Percentiles rank a stretch among this genome's conserved stretches.
Evolutionary conservation across 2,329 filamentous ascomycete genomes (phyloP).

Genomic region (Curvularia eragrostidis): DNA sequence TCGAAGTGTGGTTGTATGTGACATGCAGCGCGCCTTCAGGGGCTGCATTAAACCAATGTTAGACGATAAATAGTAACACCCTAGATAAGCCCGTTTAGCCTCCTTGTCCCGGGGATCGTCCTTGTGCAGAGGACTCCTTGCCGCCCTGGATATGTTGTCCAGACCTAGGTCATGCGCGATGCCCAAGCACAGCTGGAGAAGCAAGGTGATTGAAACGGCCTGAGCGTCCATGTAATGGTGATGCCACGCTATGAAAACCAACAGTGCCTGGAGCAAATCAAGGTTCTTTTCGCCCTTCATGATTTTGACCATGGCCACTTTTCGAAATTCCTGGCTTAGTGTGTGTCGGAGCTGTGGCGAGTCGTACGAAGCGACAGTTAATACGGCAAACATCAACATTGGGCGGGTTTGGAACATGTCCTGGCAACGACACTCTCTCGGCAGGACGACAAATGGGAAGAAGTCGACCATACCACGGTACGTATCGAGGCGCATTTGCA

Average conservation of each 20-base stretch:
- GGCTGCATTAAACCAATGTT: conserved; percentile 38
- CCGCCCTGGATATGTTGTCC: conserved; percentile 32
- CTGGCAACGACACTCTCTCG: conserved; percentile 36
- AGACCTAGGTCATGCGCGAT: conserved; percentile 43
- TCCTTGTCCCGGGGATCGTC: conserved; percentile 37
- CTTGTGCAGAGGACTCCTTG: conserved; percentile 29
- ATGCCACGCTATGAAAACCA: conserved; percentile 49
- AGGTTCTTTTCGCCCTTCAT: conserved; percentile 48
- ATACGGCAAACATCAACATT: conserved; percentile 44
- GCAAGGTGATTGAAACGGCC: conserved; percentile 43
- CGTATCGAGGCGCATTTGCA: conserved; percentile 43
- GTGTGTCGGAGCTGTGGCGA: conserved; percentile 38
- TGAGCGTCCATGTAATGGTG: conserved; percentile 48
- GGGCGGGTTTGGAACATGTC: conserved; percentile 42
- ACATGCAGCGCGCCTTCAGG: conserved; percentile 31
- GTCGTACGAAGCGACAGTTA: conserved; percentile 45
- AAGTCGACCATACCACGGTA: conserved; percentile 44
- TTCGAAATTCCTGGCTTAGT: conserved; percentile 47
- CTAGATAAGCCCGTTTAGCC: conserved; percentile 45
- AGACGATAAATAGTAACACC: conserved; percentile 45
- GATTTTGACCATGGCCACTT: conserved; percentile 43
- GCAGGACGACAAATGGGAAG: conserved; percentile 45
- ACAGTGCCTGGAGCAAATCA: conserved; percentile 42
- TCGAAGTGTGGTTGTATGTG: conserved; percentile 38
- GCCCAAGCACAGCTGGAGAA: conserved; percentile 44